Evolutionary conservation across 345 rosid species (phyloP).

Genomic region (Excoecaria cochinchinensis): DNA sequence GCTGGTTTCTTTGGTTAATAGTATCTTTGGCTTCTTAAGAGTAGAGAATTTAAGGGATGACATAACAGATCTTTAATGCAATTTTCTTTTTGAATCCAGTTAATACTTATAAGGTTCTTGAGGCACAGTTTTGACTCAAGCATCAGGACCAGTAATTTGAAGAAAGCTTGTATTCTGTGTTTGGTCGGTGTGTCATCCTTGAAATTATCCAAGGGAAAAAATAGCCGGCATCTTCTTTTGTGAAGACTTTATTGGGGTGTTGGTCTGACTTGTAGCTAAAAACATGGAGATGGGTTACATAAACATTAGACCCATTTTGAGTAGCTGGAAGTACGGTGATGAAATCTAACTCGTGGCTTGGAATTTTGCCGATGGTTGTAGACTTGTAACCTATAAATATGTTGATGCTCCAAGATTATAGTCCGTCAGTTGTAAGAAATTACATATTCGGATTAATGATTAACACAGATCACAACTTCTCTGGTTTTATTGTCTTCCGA

Average conservation of each 20-base stretch:
- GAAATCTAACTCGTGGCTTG: background rate
- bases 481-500: background rate
- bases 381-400: background rate
- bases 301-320: background rate
- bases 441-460: background rate
- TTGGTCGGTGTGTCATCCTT: background rate
- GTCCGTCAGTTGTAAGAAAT: conserved; percentile 12
- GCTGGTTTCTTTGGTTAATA: background rate
- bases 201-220: background rate
- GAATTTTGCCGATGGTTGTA: conserved; percentile 12
- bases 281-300: background rate
- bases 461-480: background rate
- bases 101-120: background rate
- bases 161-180: background rate
- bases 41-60: background rate
- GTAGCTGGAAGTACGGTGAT: background rate
- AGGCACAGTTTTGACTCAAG: background rate
- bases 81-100: background rate
- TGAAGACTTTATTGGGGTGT: background rate
- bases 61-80: background rate
- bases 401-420: conserved; percentile 5
- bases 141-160: background rate
- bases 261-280: background rate
- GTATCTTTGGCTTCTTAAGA: background rate
- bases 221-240: background rate